These are phyloP conservation scores for Gilbertella persicaria DNA, from an alignment of 371 early-diverging fungal species.

Conservation along the genomic window DNA sequence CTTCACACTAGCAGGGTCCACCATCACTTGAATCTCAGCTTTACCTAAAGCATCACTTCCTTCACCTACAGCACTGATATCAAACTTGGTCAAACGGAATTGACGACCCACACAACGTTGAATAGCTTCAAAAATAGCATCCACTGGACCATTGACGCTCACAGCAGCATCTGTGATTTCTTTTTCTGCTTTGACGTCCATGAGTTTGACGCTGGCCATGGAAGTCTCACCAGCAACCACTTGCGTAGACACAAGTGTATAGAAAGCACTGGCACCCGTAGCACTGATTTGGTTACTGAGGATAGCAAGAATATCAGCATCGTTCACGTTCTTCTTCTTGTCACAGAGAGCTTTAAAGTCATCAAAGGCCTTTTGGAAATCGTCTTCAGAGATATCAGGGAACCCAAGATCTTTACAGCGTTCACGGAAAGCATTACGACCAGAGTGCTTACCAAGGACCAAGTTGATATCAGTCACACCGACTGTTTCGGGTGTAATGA, in stretches of 20 bases:
- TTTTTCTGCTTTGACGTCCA: slow-evolving; percentile 42
- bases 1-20: slow-evolving; percentile 11
- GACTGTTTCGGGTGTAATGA: slow-evolving; percentile 89
- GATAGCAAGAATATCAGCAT: slow-evolving; percentile 87
- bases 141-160: slow-evolving; percentile 79
- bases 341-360: slow-evolving; percentile 92
- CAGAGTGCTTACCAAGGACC: slow-evolving; percentile 95
- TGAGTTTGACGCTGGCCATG: slow-evolving; percentile 75
- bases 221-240: slow-evolving; percentile 74
- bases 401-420: slow-evolving; percentile 84
- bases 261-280: slow-evolving; percentile 34
- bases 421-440: slow-evolving; percentile 89
- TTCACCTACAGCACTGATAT: slow-evolving; percentile 82
- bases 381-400: slow-evolving; percentile 57
- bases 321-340: slow-evolving; percentile 87
- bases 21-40: slow-evolving; percentile 75
- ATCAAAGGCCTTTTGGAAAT: slow-evolving; percentile 80
- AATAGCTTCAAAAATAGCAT: slow-evolving; percentile 83
- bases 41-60: slow-evolving; percentile 87
- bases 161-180: slow-evolving; percentile 74
- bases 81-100: slow-evolving; percentile 72
- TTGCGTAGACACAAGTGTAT: slow-evolving; percentile 66
- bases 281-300: slow-evolving; percentile 67
- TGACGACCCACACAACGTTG: slow-evolving; percentile 72
- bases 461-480: slow-evolving; percentile 84